These are phyloP conservation scores for Trichosporon inkin DNA, from an alignment of 1,284 basidiomycete genomes.

Conservation along the genomic window DNA sequence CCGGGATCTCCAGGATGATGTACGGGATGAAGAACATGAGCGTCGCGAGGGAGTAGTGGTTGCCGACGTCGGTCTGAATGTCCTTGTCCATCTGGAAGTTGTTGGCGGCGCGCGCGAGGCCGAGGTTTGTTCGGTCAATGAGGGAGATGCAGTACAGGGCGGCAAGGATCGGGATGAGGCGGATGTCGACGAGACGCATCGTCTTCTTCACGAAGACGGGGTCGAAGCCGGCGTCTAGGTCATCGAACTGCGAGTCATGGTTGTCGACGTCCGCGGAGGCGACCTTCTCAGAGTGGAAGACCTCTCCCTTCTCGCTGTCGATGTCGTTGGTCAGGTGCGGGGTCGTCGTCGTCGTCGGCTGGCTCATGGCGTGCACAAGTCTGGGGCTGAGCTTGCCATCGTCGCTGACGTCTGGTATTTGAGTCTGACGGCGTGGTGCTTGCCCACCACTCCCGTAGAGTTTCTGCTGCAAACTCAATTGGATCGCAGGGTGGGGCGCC, in stretches of 20 bases:
- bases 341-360: neutral
- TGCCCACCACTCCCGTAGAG: no score
- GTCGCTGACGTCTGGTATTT: neutral
- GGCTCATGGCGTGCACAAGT: neutral
- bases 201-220: conserved; percentile 5
- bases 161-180: conserved; percentile 22
- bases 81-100: conserved; percentile 25
- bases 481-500: no score
- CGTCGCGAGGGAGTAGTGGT: conserved; percentile 43
- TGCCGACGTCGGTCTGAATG: conserved; percentile 35
- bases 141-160: conserved; percentile 22
- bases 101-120: conserved; percentile 33
- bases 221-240: conserved; percentile 21
- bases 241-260: neutral
- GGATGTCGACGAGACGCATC: conserved; percentile 17
- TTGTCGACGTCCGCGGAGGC: neutral
- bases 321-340: neutral
- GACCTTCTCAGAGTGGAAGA: neutral
- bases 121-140: conserved; percentile 41
- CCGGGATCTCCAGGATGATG: conserved; percentile 45
- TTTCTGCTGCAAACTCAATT: no score
- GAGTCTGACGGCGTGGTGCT: no score
- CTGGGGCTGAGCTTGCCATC: neutral
- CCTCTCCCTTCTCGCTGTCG: conserved; percentile 3
- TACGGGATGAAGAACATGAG: conserved; percentile 49